A percentile compares a stretch with the other conserved stretches of the same genome.
Evolutionary conservation across 306 rosid species (phyloP).

Genomic region (Rosa multiflora): DNA sequence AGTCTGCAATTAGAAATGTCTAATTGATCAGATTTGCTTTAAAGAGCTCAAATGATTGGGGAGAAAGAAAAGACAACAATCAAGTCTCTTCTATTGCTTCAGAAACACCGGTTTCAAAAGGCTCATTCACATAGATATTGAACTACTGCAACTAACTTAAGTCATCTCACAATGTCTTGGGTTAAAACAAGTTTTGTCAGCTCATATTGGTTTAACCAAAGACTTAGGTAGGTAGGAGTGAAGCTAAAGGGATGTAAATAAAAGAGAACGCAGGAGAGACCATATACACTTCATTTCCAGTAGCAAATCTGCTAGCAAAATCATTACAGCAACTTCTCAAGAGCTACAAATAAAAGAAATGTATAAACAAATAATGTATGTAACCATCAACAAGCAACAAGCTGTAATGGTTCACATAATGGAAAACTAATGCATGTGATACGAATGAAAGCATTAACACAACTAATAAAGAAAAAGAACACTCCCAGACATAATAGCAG

Average conservation of each 20-base stretch:
- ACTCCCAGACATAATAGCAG: neutral
- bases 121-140: neutral
- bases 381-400: neutral
- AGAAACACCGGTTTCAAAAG: neutral
- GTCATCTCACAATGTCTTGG: neutral
- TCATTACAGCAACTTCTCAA: slow-evolving; percentile 18
- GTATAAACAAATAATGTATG: neutral
- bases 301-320: slow-evolving; percentile 35
- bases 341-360: slow-evolving; percentile 30
- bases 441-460: neutral
- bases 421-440: neutral
- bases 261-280: slow-evolving; percentile 21
- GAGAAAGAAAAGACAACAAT: too few relatives aligned
- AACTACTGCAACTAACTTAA: neutral
- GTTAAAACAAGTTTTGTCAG: neutral
- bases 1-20: too few relatives aligned
- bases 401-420: neutral
- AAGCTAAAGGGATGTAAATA: neutral
- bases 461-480: neutral
- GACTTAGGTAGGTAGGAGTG: too few relatives aligned
- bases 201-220: neutral
- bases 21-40: too few relatives aligned
- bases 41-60: too few relatives aligned
- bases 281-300: slow-evolving; percentile 42
- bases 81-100: too few relatives aligned